Base-by-base conservation (phyloP, 306 rosid genomes). In the Prosopis cineraria region DNA sequence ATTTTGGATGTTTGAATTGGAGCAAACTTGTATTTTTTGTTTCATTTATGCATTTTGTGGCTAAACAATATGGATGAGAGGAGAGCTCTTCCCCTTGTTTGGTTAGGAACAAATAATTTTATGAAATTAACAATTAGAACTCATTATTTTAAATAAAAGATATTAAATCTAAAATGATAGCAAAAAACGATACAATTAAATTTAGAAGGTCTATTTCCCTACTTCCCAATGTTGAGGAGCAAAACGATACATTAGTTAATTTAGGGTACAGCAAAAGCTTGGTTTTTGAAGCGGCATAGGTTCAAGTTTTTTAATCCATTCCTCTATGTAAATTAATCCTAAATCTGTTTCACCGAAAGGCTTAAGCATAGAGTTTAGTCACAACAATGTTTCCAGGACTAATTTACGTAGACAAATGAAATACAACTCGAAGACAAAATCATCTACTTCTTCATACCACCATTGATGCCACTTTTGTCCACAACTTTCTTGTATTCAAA, bases 401-500 rank as follows among this genome's bases (percentile, higher is more conserved):
- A 58, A 58, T 58, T 58, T 58, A 58, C n/a, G 6, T 12, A 58
- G 36, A 27, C n/a, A 58, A 58, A 58, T 27, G 2, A 58, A 58
- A 27, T 58, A n/a, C 36, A 58, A 58, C 36, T 58, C 6, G 8
- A 5, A 27, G n/a, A 12, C 33, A 58, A 9, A 12, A 27, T 25
- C 17, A 22, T 30, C 67, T 60, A 60, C 67, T 84, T 79, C 85
- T 78, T 88, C 16, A 10, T 24, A 74, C 88, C 87, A 87, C 84
- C 93, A 90, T 90, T 83, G 78, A 87, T 78, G 91, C 89, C 30
- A 68, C 88, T 80, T 69, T 81, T 78, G 70, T 88, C 97, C 78
- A 89, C 88, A 84, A 83, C 87, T 83, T 92, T 92, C 90, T 88
- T 84, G 85, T 88, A 91, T 77, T 88, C 93, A 36, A 74, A 88